Evolutionary conservation across 768 basidiomycete genomes (phyloP).

Genomic region (Termitomyces sp.): DNA sequence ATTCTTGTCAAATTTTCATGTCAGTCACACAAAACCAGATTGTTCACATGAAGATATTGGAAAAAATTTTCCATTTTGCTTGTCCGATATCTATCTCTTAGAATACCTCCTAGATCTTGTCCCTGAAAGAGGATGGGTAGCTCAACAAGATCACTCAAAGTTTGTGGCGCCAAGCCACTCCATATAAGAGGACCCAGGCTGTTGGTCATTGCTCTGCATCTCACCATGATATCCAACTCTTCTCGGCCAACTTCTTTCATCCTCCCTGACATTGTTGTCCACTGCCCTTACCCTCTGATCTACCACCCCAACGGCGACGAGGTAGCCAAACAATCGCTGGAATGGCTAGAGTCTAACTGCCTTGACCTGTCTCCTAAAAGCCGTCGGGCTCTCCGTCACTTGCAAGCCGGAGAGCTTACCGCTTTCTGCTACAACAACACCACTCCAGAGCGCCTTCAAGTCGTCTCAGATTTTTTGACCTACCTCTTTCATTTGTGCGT

Average conservation of each 20-base stretch:
- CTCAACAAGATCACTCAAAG: neutral
- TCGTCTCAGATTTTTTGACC: slow-evolving; percentile 66
- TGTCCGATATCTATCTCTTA: too few species aligned
- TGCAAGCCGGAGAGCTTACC: slow-evolving; percentile 63
- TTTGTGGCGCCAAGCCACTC: neutral
- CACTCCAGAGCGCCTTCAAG: slow-evolving; percentile 51
- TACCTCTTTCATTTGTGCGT: slow-evolving; percentile 51
- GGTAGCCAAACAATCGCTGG: slow-evolving; percentile 39
- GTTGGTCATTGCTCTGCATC: neutral
- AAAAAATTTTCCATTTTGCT: neutral
- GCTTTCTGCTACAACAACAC: slow-evolving; percentile 59
- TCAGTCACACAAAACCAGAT: neutral
- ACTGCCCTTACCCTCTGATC: slow-evolving; percentile 40
- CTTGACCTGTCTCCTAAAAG: slow-evolving; percentile 39
- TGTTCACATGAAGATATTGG: neutral
- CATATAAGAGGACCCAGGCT: neutral
- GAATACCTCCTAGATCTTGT: neutral
- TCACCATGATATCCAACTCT: neutral
- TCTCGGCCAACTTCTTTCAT: slow-evolving; percentile 26
- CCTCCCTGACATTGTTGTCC: slow-evolving; percentile 50
- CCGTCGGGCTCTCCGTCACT: slow-evolving; percentile 44
- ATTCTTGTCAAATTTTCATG: neutral
- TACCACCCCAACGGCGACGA: slow-evolving; percentile 42
- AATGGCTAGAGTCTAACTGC: slow-evolving; percentile 45
- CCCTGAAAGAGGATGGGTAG: neutral